A percentile compares a stretch with the other conserved stretches of the same genome.
phyloP scores from a whole-genome alignment of 441 rosid genomes.

The Mallotus repandus region DNA sequence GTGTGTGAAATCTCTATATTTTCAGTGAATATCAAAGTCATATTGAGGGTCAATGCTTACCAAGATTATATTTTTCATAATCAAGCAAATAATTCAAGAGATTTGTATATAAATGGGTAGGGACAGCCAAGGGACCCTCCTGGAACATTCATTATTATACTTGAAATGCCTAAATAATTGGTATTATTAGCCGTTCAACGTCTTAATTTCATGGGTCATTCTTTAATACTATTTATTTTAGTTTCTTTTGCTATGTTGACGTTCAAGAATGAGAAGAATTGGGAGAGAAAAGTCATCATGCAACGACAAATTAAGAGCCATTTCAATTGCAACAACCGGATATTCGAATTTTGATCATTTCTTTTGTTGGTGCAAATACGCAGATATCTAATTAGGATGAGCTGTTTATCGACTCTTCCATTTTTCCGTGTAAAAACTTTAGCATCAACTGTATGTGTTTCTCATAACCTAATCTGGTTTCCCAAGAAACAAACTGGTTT shows the following conservation, averaged over 20 bases:
- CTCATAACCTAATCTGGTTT: too few relatives aligned
- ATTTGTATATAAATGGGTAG: too few relatives aligned
- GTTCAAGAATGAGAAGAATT: background rate
- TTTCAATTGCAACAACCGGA: background rate
- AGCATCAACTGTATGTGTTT: too few relatives aligned
- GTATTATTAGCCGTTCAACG: background rate
- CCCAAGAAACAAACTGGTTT: too few relatives aligned
- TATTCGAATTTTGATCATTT: too few relatives aligned
- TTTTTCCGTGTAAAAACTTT: too few relatives aligned
- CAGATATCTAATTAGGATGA: too few relatives aligned
- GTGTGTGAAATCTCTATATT: background rate
- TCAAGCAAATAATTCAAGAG: too few relatives aligned
- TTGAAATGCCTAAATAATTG: background rate
- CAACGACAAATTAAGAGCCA: background rate
- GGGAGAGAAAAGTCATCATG: background rate
- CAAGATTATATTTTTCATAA: background rate
- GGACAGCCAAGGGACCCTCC: background rate
- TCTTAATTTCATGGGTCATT: background rate
- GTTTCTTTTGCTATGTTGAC: background rate
- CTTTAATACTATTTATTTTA: background rate
- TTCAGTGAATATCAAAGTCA: background rate
- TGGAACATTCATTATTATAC: background rate
- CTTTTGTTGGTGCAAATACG: too few relatives aligned
- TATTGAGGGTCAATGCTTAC: background rate
- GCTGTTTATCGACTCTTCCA: too few relatives aligned